phyloP scores from a whole-genome alignment of 139 green algal species.

The Deuterostichococcus epilithicus region DNA sequence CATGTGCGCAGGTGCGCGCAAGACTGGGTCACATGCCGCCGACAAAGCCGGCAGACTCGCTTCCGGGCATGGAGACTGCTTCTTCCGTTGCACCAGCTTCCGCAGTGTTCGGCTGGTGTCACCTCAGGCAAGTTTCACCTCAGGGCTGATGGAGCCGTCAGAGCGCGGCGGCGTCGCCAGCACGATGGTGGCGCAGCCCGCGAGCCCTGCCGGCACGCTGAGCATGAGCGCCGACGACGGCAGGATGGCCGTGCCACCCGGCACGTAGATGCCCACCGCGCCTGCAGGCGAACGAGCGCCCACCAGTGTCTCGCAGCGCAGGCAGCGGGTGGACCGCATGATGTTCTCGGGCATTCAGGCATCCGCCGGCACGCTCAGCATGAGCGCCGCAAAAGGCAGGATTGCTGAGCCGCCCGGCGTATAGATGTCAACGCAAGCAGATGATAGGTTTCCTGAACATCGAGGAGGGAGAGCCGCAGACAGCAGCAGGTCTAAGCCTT shows the following conservation, averaged over 20 bases:
- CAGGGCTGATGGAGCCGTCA: conserved; percentile 74
- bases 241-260: conserved; percentile 93
- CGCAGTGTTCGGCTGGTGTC: too few species aligned
- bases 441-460: too few species aligned
- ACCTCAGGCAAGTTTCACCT: conserved; percentile 31
- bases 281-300: conserved; percentile 10
- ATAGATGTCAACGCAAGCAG: conserved; percentile 97
- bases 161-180: conserved; percentile 87
- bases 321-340: not conserved
- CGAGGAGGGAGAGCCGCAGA: too few species aligned
- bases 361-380: conserved; percentile 92
- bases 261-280: conserved; percentile 93
- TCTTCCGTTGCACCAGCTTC: too few species aligned
- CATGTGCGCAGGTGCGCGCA: too few species aligned
- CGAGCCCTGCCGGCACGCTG: conserved; percentile 80
- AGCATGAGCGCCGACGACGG: conserved; percentile 95
- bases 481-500: too few species aligned
- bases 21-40: too few species aligned
- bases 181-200: conserved; percentile 91
- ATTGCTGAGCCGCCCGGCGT: conserved; percentile 95
- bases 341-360: not conserved
- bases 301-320: not conserved
- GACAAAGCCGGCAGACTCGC: too few species aligned
- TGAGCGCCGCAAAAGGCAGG: conserved; percentile 89
- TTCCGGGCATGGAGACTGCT: too few species aligned